Evolutionary conservation across 2,329 filamentous ascomycete species (phyloP), one percentile per base, ranked within the genome.

Genomic region (Sporothrix variecibatus): DNA sequence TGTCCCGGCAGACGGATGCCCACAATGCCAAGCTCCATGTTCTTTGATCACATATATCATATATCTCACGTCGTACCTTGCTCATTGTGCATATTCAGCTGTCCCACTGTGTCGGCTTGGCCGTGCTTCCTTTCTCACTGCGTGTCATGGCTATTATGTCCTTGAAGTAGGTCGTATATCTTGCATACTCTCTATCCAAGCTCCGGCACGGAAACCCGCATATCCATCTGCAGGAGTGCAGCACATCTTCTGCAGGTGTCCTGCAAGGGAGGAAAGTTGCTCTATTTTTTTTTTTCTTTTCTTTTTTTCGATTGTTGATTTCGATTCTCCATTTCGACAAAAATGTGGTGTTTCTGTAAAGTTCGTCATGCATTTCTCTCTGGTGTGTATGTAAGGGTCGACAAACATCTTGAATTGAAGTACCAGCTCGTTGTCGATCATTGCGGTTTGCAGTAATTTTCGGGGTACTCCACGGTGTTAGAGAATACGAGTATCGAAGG

Each of bases 131-230:
- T 38, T 31, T 68, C 15, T n/a, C n/a, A 15, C 26, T 20, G 26
- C 8, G 2, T 51, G 7, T 34, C n/a, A 51, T 51, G 26, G 31
- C 9, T 51, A 3, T n/a, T 31, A 51, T 51, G 26, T 51, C 20
- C 2, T 12, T 11, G 8, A 38, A 20, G 26, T 6, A n/a, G 9
- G 23, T 56, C 17, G 20, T 31, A 51, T 70, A 56, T 70, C 12
- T 70, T 58, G 67, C 67, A 69, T 53, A n/a, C 15, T 12, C 49
- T 38, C 11, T 15, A 40, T 46, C 38, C 62, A 53, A 23, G 17
- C 31, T 11, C 43, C 43, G 26, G 65, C 43, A 15, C 65, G 65
- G 65, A 69, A 69, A 69, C 26, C 43, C 26, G 67, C 67, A 70
- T 68, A 68, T 51, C 64, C 26, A 68, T 31, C 38, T 28, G 62